Percentiles rank a stretch among this genome's conserved stretches.
phyloP scores from a whole-genome alignment of 2,329 filamentous ascomycete genomes.

The Fusarium avenaceum region DNA sequence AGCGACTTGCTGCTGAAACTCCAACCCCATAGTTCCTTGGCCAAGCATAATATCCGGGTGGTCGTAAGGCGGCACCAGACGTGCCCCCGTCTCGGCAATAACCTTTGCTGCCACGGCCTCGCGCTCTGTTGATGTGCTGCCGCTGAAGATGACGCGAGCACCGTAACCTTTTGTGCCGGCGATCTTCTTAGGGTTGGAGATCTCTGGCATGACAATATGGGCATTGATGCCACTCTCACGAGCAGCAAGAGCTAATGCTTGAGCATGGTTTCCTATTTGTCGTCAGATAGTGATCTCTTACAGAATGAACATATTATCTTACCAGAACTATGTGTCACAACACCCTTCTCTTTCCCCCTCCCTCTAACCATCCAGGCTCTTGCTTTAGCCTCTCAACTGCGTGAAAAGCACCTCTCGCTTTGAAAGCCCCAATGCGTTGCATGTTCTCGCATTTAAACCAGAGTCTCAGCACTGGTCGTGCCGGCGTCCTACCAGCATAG shows the following conservation, averaged over 20 bases:
- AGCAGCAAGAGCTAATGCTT: constrained; percentile 90
- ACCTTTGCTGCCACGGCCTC: constrained; percentile 81
- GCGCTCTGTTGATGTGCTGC: constrained; percentile 83
- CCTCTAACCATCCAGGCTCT: constrained; percentile 72
- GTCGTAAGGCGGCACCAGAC: constrained; percentile 90
- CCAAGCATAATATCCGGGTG: constrained; percentile 92
- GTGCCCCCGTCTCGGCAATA: constrained; percentile 78
- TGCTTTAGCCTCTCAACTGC: constrained; percentile 78
- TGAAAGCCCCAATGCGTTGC: constrained; percentile 93
- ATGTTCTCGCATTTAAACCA: constrained; percentile 98
- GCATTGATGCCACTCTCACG: constrained; percentile 79
- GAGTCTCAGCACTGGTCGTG: constrained; percentile 76
- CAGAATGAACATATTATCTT: constrained; percentile 33
- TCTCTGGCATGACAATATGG: constrained; percentile 93
- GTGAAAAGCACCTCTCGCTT: constrained; percentile 91
- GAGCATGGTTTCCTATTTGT: constrained; percentile 86
- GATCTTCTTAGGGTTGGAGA: constrained; percentile 87
- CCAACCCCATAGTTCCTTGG: constrained; percentile 89
- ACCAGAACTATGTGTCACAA: constrained; percentile 93
- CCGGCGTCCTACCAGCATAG: constrained; percentile 68
- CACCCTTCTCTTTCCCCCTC: constrained; percentile 74
- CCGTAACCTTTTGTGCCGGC: constrained; percentile 84
- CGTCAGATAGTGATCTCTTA: constrained; percentile 1
- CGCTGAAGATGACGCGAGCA: constrained; percentile 83
- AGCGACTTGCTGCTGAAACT: constrained; percentile 80